Base-by-base conservation (phyloP, 2,329 filamentous ascomycete genomes). In the Nemania sp. region DNA sequence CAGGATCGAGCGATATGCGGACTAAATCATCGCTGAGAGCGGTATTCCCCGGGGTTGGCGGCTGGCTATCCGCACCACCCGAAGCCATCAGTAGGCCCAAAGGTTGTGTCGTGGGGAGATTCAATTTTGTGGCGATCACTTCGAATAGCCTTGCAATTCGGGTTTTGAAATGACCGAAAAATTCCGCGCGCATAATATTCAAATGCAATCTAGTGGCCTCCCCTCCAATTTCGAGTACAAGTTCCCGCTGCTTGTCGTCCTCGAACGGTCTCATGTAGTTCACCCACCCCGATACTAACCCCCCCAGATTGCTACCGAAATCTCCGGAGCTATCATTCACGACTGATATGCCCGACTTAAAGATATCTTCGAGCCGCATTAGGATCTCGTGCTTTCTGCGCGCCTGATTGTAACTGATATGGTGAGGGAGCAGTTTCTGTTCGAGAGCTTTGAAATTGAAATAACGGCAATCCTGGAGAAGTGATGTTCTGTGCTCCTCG, bases 391-490 rank as follows among this genome's bases (percentile, higher is more conserved):
- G 81, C 50, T 84, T 84, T 15, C 83, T 79, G 2, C 89, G 83
- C 15, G 83, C 77, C 37, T 90, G 83, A 70, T 97, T 97, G 75
- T 87, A 92, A 53, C 82, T 86, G 62, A 94, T 89, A 29, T 85
- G 75, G 74, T 93, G 90, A 0, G 90, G 86, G 45, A 97, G 89
- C 11, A 98, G 80, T 65, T 87, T 88, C 76, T 98, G 94, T 77
- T 98, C 94, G 0, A 97, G 78, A 0, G 92, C 92, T 72, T 93
- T 94, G 68, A 98, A 88, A 73, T 97, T 92, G 75, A 94, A 97
- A 75, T 97, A 98, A 54, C 91, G 87, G 64, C 91, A 95, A 74
- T 98, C 94, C 42, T 90, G 84, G 1, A 98, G 79, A 3, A 98
- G 82, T 59, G 90, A 86, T 20, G 85, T 81, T 17, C 94, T 87